Conservation (phyloP, 2,329 filamentous ascomycete genomes). For the Trichoderma sp. region DNA sequence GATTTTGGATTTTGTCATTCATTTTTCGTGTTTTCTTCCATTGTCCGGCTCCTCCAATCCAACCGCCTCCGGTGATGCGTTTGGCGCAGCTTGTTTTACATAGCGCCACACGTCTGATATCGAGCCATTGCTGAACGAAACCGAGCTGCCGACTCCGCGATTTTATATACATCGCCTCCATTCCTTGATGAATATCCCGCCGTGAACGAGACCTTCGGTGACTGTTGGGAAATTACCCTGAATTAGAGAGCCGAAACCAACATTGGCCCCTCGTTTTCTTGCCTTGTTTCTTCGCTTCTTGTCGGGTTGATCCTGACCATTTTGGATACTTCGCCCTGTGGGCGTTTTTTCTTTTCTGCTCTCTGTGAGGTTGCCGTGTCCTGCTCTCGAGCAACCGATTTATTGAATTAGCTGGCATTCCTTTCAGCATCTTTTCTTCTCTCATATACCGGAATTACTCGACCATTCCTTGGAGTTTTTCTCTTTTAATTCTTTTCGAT, state of each 20-base stretch:
- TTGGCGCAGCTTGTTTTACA: not conserved
- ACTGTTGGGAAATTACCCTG: not conserved
- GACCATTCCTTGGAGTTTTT: slow-evolving; percentile 19
- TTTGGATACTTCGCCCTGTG: slow-evolving; percentile 26
- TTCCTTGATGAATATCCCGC: slow-evolving; percentile 7
- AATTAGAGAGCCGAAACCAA: not conserved
- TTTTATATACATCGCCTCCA: not conserved
- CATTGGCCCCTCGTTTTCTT: slow-evolving; percentile 21
- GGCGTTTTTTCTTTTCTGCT: slow-evolving; percentile 19
- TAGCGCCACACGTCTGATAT: not conserved
- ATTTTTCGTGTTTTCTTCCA: slow-evolving; percentile 17
- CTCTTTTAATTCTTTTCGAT: not conserved
- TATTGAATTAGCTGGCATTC: not conserved
- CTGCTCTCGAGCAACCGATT: not conserved
- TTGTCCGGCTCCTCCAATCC: not conserved
- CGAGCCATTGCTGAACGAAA: not conserved
- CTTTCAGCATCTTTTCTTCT: not conserved
- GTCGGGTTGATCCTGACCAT: slow-evolving; percentile 13
- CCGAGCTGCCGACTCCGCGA: not conserved
- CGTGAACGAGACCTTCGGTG: not conserved
- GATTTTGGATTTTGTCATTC: slow-evolving; percentile 2
- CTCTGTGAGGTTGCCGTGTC: not conserved
- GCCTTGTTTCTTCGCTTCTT: slow-evolving; percentile 22
- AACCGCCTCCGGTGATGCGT: slow-evolving; percentile 1
- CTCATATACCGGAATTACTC: not conserved